These are phyloP conservation scores for Alnus rubra DNA, from an alignment of 306 rosid genomes.

Conservation along the genomic window DNA sequence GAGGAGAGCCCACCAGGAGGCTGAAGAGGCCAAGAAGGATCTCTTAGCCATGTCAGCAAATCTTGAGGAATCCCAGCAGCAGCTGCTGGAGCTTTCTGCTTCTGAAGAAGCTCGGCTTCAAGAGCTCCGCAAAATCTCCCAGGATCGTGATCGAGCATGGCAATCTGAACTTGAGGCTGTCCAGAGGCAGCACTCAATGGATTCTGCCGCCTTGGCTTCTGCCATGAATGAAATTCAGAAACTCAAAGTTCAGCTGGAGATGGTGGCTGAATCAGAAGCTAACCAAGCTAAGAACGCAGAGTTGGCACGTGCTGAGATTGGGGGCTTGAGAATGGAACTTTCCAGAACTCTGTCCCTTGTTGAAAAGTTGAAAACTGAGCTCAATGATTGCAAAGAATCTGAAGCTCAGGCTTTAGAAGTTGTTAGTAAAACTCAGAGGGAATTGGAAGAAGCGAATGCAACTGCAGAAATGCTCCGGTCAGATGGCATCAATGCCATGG, in stretches of 20 bases:
- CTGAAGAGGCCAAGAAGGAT: constrained; percentile 71
- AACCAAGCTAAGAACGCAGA: constrained; percentile 49
- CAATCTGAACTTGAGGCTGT: constrained; percentile 89
- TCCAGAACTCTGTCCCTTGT: constrained; percentile 56
- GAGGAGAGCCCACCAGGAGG: constrained; percentile 65
- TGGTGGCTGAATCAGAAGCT: constrained; percentile 57
- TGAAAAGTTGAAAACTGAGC: constrained; percentile 63
- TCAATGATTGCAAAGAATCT: constrained; percentile 60
- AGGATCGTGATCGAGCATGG: constrained; percentile 90
- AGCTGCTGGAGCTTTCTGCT: constrained; percentile 63
- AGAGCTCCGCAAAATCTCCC: constrained; percentile 75
- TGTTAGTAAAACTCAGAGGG: constrained; percentile 52
- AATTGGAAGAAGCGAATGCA: constrained; percentile 60
- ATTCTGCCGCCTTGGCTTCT: constrained; percentile 71
- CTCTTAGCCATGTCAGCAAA: constrained; percentile 51
- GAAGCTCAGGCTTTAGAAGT: constrained; percentile 59
- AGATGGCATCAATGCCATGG: constrained; percentile 52
- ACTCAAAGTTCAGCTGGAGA: constrained; percentile 75
- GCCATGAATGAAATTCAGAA: constrained; percentile 82
- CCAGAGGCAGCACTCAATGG: constrained; percentile 87
- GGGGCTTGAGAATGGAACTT: constrained; percentile 63
- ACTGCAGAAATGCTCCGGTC: constrained; percentile 50
- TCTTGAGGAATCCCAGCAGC: constrained; percentile 75
- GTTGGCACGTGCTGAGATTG: constrained; percentile 60
- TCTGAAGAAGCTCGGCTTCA: constrained; percentile 75